Percentiles rank a stretch among this genome's conserved stretches.
These are phyloP conservation scores for Leucaena leucocephala DNA, from an alignment of 306 rosid species.

Conservation along the genomic window DNA sequence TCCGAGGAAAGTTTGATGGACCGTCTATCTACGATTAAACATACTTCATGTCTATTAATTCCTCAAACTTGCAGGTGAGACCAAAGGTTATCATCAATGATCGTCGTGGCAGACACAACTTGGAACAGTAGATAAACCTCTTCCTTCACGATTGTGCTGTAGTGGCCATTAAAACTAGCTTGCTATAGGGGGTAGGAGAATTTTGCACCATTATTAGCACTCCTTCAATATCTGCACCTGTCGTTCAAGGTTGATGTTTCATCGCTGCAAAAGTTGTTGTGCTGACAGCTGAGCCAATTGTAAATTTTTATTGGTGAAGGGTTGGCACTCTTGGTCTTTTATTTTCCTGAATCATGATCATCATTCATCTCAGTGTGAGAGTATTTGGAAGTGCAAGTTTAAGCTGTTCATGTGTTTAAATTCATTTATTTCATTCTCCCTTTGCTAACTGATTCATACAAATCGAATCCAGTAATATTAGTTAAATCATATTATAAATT, in stretches of 20 bases:
- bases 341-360: background rate
- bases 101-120: constrained; percentile 38
- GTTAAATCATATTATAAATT: too few relatives aligned
- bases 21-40: constrained; percentile 68
- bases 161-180: background rate
- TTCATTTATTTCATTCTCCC: too few relatives aligned
- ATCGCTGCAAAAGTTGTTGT: too few relatives aligned
- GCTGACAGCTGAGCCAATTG: background rate
- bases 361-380: background rate
- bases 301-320: background rate
- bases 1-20: constrained; percentile 87
- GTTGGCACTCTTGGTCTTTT: background rate
- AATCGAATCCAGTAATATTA: too few relatives aligned
- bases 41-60: constrained; percentile 60
- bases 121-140: constrained; percentile 35
- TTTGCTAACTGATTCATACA: too few relatives aligned
- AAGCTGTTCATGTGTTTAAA: background rate
- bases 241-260: too few relatives aligned
- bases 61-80: constrained; percentile 68
- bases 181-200: background rate
- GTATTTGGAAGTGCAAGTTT: background rate
- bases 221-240: constrained; percentile 23
- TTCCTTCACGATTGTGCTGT: constrained; percentile 56
- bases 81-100: constrained; percentile 40
- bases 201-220: constrained; percentile 20